phyloP scores from a whole-genome alignment of 2,329 filamentous ascomycete species.

The Aureobasidium mangrovei region DNA sequence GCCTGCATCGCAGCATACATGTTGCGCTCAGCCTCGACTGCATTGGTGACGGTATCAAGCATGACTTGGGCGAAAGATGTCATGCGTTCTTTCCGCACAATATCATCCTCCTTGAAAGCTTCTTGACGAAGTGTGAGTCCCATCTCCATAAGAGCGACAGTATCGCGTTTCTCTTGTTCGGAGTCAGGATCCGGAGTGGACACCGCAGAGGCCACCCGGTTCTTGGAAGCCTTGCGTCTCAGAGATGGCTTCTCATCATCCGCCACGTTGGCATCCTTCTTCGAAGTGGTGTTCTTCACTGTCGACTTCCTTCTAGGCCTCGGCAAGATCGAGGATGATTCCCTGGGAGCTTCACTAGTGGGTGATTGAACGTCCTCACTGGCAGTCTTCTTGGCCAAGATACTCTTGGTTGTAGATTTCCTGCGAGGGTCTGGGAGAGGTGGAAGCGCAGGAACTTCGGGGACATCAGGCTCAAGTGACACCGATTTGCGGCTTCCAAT shows the following conservation, averaged over 20 bases:
- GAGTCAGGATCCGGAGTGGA: not conserved
- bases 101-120: slow-evolving; percentile 14
- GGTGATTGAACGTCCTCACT: not conserved
- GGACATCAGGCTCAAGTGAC: not conserved
- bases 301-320: slow-evolving; percentile 2
- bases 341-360: not conserved
- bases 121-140: slow-evolving; percentile 5
- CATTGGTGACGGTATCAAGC: slow-evolving; percentile 21
- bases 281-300: not conserved
- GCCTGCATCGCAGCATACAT: slow-evolving; percentile 22
- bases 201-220: not conserved
- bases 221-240: not conserved
- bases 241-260: not conserved
- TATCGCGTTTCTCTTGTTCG: not conserved
- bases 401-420: not conserved
- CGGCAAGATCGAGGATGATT: not conserved
- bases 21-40: slow-evolving; percentile 21
- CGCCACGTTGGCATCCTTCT: not conserved
- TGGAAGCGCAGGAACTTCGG: not conserved
- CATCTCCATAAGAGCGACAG: not conserved
- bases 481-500: not conserved
- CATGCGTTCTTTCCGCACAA: slow-evolving; percentile 19
- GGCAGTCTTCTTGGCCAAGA: not conserved
- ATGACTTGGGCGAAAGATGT: slow-evolving; percentile 22
- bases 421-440: not conserved